phyloP scores from a whole-genome alignment of 768 basidiomycete genomes.

The Leccinum incarnatum region DNA sequence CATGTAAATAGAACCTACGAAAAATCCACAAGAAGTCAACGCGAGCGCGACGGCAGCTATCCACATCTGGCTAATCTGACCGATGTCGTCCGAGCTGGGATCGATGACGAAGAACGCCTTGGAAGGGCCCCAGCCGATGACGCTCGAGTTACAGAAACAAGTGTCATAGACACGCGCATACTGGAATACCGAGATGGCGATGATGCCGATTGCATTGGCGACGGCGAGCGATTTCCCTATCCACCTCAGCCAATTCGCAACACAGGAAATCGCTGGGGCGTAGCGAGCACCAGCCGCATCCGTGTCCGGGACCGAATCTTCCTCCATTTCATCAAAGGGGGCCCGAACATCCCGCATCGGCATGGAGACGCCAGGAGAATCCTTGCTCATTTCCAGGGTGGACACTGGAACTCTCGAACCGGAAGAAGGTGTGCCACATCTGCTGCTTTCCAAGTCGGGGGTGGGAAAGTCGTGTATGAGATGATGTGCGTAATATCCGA shows the following conservation, averaged over 20 bases:
- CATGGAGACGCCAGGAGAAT: neutral
- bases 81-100: slow-evolving; percentile 16
- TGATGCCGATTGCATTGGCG: slow-evolving; percentile 21
- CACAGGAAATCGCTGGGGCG: neutral
- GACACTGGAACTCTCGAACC: neutral
- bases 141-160: slow-evolving; percentile 30
- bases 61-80: slow-evolving; percentile 33
- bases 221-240: slow-evolving; percentile 25
- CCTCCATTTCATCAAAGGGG: neutral
- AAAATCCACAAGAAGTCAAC: slow-evolving; percentile 19
- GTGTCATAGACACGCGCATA: slow-evolving; percentile 7
- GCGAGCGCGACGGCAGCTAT: slow-evolving; percentile 34
- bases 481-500: slow-evolving; percentile 21
- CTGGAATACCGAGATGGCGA: slow-evolving; percentile 26
- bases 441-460: neutral
- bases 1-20: slow-evolving; percentile 26
- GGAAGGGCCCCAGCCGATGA: slow-evolving; percentile 6
- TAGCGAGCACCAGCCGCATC: neutral
- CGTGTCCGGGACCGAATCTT: neutral
- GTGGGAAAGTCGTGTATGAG: neutral
- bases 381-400: no score
- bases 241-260: slow-evolving; percentile 20
- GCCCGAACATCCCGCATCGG: neutral
- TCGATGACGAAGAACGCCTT: slow-evolving; percentile 23
- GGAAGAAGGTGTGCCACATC: neutral